Base-by-base conservation (phyloP, 2,329 filamentous ascomycete species). In the Gnomoniopsis smithogilvyi region DNA sequence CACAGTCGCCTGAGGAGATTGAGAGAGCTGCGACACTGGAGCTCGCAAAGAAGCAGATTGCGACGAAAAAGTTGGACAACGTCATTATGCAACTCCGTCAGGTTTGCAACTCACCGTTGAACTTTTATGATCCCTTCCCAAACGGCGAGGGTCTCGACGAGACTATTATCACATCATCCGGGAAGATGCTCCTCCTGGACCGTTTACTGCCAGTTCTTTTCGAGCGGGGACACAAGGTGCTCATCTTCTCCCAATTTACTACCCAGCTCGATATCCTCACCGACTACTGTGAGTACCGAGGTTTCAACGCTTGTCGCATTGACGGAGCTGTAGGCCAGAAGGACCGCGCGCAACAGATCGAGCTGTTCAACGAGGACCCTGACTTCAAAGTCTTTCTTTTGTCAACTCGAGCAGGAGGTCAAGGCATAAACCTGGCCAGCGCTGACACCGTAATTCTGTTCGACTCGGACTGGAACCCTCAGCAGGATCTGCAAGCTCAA, bases 191-290 rank as follows among this genome's bases (percentile, higher is more conserved):
- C 2, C 83, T 99, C 0, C 83, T 99, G 0, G 95, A 99, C 70
- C 86, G 92, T 0, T 81, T 99, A 0, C 82, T 99, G 0, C 90
- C 90, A 0, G 80, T 81, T 2, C 80, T 99, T 0, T 88, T 99
- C 60, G 64, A 77, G 0, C 81, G 84, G 1, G 88, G 84, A 3
- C 93, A 97, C 76, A 98, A 98, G 69, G 89, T 98, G 30, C 83
- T 99, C 49, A 92, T 99, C 54, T 99, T 99, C 73, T 96, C 91
- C 0, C 95, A 99, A 69, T 99, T 99, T 76, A 96, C 93, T 59
- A 96, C 89, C 0, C 93, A 96, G 64, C 84, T 99, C 0, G 92
- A 98, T 68, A 89, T 99, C 2, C 79, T 99, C 0, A 86, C 96
- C 63, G 89, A 94, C 57, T 99, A 96, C 75, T 92, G 92, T 50